Evolutionary conservation across 192 early-diverging fungal genomes (phyloP), one percentile per base, ranked within the genome.

Genomic region (Rhizoclosmatium globosum): DNA sequence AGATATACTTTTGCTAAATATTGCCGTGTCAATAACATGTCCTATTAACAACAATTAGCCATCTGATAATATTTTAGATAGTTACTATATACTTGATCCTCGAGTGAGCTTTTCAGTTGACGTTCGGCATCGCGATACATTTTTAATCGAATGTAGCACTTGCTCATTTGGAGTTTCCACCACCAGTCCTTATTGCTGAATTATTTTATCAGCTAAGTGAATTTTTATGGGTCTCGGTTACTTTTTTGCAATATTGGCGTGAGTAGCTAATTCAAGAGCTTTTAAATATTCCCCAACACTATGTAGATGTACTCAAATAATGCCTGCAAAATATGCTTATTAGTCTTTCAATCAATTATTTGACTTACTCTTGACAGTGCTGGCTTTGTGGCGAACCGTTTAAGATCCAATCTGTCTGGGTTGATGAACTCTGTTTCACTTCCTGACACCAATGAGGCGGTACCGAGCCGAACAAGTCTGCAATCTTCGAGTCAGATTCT

Each of bases 131-230:
- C 82, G 31, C 48, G 57, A 31, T 42, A 82, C 15, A 44, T 39
- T 2, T 71, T 45, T 2, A 83, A 69, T 31, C 44, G 31, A n/a
- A 68, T 19, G 44, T 47, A 78, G 53, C 82, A 83, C 57, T 65
- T 67, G 15, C 76, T 75, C 6, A 82, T 21, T 58, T 83, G 82
- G 19, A 68, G 57, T 68, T 77, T 82, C 82, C 82, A 83, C 82
- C 82, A 83, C 82, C 82, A 84, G 31, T 83, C 79, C 15, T 71
- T 82, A 47, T 77, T 47, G 43, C 80, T 77, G 74, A 15, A 47
- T 1, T 31, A 19, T 19, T 42, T 15, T 6, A 13, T 66, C 3
- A 44, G 21, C 43, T n/a, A 23, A 31, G 19, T 45, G 21, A 41
- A 81, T 21, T 41, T 68, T 1, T 15, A 57, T 0, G 13, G 15